These are phyloP conservation scores for Rhododendron mucronatum DNA, from an alignment of 148 eudicot genomes.

Conservation along the genomic window DNA sequence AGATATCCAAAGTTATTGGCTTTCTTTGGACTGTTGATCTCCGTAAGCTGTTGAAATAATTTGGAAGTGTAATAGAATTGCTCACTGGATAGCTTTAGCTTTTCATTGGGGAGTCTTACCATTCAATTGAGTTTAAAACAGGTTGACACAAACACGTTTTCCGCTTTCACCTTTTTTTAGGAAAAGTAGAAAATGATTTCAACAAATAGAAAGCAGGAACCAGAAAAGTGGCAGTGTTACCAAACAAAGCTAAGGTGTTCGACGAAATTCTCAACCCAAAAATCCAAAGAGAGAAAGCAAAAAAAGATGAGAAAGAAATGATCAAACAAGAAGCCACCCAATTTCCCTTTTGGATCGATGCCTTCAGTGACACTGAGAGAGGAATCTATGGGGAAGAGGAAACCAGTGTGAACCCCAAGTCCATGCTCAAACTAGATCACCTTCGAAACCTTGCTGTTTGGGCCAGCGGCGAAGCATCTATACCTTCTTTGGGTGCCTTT, in stretches of 20 bases:
- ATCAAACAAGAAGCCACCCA: neutral
- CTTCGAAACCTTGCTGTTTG: neutral
- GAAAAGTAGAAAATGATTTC: too few species aligned
- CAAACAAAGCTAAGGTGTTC: neutral
- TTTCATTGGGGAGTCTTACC: too few species aligned
- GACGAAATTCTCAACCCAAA: neutral
- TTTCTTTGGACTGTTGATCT: neutral
- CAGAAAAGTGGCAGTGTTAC: too few species aligned
- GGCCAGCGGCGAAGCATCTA: neutral
- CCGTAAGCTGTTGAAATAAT: neutral
- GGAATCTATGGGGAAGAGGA: neutral
- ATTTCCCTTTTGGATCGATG: neutral
- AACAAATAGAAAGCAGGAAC: too few species aligned
- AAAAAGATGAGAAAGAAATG: neutral
- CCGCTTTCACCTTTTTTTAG: too few species aligned
- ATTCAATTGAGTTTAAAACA: too few species aligned
- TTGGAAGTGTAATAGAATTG: neutral
- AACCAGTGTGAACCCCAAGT: neutral
- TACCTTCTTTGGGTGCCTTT: neutral
- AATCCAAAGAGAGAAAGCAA: neutral
- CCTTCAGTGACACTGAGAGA: neutral
- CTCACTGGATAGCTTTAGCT: too few species aligned
- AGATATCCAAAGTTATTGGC: neutral
- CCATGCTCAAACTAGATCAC: neutral
- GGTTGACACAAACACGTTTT: too few species aligned